Percentiles rank a stretch among this genome's conserved stretches.
Conservation (phyloP, 805 yeast species). For the Schwanniomyces vanrijiae region DNA sequence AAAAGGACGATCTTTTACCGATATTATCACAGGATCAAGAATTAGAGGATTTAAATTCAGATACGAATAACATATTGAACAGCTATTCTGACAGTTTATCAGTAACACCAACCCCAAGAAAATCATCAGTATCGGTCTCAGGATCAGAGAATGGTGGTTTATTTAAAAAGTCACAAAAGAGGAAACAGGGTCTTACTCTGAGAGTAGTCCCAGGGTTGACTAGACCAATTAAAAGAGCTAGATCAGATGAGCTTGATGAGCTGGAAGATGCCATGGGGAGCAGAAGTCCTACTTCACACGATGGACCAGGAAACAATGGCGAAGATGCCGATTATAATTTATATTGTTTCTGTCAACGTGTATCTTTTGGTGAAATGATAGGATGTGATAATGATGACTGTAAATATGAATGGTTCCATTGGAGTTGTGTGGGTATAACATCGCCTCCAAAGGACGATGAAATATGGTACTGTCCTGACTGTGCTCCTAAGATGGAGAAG, state of each 20-base stretch:
- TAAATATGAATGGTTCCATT: conserved; percentile 93
- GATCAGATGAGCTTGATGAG: conserved; percentile 24
- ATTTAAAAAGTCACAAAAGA: conserved; percentile 22
- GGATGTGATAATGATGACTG: conserved; percentile 94
- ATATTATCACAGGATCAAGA: conserved; percentile 38
- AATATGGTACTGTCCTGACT: conserved; percentile 89
- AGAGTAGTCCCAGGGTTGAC: conserved; percentile 5
- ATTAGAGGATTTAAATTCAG: conserved; percentile 14
- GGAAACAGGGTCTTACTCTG: conserved; percentile 17
- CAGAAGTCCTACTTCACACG: conserved; percentile 8
- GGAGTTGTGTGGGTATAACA: conserved; percentile 86
- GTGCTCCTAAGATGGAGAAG: conserved; percentile 53
- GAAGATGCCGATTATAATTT: conserved; percentile 46
- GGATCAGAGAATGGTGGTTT: conserved; percentile 13
- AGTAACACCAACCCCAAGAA: conserved; percentile 32
- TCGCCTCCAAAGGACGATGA: conserved; percentile 84
- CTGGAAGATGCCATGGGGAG: conserved; percentile 4
- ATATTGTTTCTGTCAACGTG: conserved; percentile 93
- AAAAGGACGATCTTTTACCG: conserved; percentile 78
- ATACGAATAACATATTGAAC: conserved; percentile 11
- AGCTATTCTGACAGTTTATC: conserved; percentile 25
- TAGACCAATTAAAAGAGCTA: conserved; percentile 20
- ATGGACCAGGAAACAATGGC: conserved; percentile 30
- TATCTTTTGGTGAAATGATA: conserved; percentile 95
- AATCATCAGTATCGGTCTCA: conserved; percentile 13